Percentiles rank a stretch among this genome's conserved stretches.
Evolutionary conservation across 78 protist species (phyloP).

Genomic region (Pigoraptor vietnamica): DNA sequence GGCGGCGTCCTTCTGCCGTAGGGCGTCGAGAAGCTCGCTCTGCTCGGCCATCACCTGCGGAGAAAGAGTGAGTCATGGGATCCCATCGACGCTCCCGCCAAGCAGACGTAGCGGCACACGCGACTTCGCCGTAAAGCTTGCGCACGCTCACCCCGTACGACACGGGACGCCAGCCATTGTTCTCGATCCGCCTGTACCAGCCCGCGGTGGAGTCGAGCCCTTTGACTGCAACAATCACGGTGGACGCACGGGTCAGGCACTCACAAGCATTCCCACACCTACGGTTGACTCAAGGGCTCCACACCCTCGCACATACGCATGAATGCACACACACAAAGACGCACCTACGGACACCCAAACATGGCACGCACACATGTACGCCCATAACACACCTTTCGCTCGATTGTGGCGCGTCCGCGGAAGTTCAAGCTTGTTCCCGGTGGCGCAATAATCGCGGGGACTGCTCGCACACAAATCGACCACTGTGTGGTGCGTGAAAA

Average conservation of each 20-base stretch:
- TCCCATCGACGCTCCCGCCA: too few relatives aligned
- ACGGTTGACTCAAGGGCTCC: too few relatives aligned
- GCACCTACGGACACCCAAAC: background rate
- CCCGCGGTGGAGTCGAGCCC: background rate
- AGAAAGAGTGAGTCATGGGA: background rate
- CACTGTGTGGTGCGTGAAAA: background rate
- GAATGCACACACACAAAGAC: background rate
- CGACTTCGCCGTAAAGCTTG: too few relatives aligned
- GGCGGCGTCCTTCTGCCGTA: background rate
- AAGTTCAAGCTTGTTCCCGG: background rate
- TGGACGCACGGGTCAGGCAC: background rate
- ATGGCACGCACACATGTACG: background rate
- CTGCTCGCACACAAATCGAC: background rate
- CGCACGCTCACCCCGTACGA: background rate
- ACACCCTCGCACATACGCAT: background rate
- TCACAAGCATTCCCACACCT: too few relatives aligned
- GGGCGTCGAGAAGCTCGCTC: background rate
- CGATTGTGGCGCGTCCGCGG: background rate
- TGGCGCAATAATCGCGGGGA: background rate
- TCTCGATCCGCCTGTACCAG: background rate
- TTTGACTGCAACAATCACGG: too few relatives aligned
- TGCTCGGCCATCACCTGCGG: background rate
- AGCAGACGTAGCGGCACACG: too few relatives aligned
- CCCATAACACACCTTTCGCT: background rate
- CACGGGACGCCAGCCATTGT: background rate